Percentiles rank a stretch among this genome's conserved stretches.
These are phyloP conservation scores for Kalmusia sp. DNA, from an alignment of 2,329 filamentous ascomycete species.

Conservation along the genomic window DNA sequence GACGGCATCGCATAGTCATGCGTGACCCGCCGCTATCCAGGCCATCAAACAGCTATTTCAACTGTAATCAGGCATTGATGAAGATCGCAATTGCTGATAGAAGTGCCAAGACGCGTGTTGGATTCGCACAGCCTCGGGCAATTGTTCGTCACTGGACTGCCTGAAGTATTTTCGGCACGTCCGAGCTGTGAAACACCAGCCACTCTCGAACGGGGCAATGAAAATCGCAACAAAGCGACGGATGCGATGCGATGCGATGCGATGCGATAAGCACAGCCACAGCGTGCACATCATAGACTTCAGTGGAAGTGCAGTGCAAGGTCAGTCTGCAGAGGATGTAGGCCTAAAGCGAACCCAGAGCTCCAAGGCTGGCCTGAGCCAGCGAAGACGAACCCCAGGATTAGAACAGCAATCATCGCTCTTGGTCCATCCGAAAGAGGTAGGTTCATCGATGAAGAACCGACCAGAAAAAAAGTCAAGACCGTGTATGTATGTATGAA, in stretches of 20 bases:
- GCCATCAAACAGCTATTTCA: not conserved
- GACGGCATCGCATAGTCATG: not conserved
- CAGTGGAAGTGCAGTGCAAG: not conserved
- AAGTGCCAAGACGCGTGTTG: not conserved
- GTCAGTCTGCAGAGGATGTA: slow-evolving; percentile 27
- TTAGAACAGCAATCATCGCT: slow-evolving; percentile 48
- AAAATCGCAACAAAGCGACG: slow-evolving; percentile 14
- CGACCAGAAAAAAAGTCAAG: slow-evolving; percentile 25
- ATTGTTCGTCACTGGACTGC: not conserved
- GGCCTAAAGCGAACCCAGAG: slow-evolving; percentile 51
- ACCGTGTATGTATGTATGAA: slow-evolving; percentile 25
- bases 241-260: not conserved
- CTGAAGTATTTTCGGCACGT: not conserved
- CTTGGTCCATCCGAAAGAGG: slow-evolving; percentile 44
- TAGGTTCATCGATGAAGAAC: slow-evolving; percentile 33
- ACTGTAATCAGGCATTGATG: not conserved
- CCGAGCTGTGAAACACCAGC: not conserved
- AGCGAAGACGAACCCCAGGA: slow-evolving; percentile 45
- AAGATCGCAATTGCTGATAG: not conserved
- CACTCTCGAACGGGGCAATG: slow-evolving; percentile 5
- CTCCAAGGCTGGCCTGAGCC: slow-evolving; percentile 44
- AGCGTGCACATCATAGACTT: not conserved
- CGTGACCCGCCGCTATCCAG: not conserved
- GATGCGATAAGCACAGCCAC: not conserved
- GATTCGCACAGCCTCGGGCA: not conserved